Conservation (phyloP, 768 basidiomycete genomes). For the Boletus sp. region DNA sequence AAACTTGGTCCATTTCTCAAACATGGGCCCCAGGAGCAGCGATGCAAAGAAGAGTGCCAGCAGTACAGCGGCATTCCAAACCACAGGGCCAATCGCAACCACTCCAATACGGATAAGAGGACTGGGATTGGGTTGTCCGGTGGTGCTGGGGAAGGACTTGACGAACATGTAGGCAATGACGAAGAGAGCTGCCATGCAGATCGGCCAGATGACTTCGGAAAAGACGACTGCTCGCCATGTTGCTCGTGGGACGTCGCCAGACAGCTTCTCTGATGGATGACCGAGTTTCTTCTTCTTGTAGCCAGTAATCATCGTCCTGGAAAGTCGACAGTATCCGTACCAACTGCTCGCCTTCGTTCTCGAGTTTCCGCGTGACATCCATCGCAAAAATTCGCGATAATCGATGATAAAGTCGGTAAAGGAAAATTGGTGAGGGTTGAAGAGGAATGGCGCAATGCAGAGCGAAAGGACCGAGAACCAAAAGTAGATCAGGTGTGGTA, state of each 20-base stretch:
- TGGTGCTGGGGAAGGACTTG: conserved; percentile 77
- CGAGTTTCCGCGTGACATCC: conserved; percentile 99
- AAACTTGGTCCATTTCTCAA: conserved; percentile 82
- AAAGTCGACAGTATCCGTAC: conserved; percentile 99
- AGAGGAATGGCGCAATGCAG: conserved; percentile 95
- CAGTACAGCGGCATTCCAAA: conserved; percentile 91
- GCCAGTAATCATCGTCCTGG: conserved; percentile 95
- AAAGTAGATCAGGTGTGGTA: conserved; percentile 96
- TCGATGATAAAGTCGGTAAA: conserved; percentile 97
- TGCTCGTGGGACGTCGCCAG: conserved; percentile 91
- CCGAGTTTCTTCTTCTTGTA: conserved; percentile 99
- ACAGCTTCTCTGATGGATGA: conserved; percentile 95
- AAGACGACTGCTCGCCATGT: conserved; percentile 81
- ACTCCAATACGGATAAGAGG: conserved; percentile 87
- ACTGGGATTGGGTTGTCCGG: conserved; percentile 68
- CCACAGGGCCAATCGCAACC: conserved; percentile 88
- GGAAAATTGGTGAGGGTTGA: conserved; percentile 99
- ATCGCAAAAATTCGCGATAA: conserved; percentile 96
- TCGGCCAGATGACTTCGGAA: conserved; percentile 80
- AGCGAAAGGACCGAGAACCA: conserved; percentile 96
- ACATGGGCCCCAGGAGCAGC: conserved; percentile 89
- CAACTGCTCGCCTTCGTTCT: conserved; percentile 95
- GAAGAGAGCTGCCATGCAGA: conserved; percentile 74
- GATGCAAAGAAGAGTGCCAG: conserved; percentile 86
- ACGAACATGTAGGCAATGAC: conserved; percentile 88